Percentiles rank a stretch among this genome's conserved stretches.
Evolutionary conservation across 2,329 filamentous ascomycete genomes (phyloP).

Genomic region (Penicillium brevicompactum): DNA sequence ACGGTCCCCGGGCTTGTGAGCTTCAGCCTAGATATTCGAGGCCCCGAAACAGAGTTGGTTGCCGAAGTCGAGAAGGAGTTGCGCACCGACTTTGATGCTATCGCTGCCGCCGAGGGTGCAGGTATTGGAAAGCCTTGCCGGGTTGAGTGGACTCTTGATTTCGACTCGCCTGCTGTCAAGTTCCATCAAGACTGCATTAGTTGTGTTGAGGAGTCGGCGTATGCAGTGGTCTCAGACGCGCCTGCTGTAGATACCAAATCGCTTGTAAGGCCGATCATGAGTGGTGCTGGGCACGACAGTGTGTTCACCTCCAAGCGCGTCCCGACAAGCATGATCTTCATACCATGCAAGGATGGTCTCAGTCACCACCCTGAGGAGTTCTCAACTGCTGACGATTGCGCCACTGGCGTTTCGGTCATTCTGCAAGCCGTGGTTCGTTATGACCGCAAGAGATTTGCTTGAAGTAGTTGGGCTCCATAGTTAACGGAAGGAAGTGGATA

Average conservation of each 20-base stretch:
- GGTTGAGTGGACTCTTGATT: slow-evolving; percentile 64
- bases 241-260: slow-evolving; percentile 42
- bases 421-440: slow-evolving; percentile 39
- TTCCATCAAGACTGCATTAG: slow-evolving; percentile 70
- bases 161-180: slow-evolving; percentile 60
- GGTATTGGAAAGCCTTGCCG: slow-evolving; percentile 54
- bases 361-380: slow-evolving; percentile 68
- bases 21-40: slow-evolving; percentile 70
- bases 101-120: slow-evolving; percentile 61
- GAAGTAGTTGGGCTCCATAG: neutral
- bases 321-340: slow-evolving; percentile 69
- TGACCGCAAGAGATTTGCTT: slow-evolving; percentile 45
- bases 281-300: slow-evolving; percentile 67
- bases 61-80: slow-evolving; percentile 60
- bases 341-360: slow-evolving; percentile 64
- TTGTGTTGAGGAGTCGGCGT: slow-evolving; percentile 63
- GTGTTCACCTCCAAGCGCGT: slow-evolving; percentile 62
- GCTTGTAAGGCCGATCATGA: slow-evolving; percentile 57
- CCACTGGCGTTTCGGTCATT: slow-evolving; percentile 52
- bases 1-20: slow-evolving; percentile 70
- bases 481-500: neutral
- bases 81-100: slow-evolving; percentile 59
- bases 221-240: slow-evolving; percentile 57
- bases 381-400: slow-evolving; percentile 61
- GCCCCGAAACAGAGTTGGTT: slow-evolving; percentile 59